Evolutionary conservation across 2,329 filamentous ascomycete genomes (phyloP).

Genomic region (Sclerotinia trifoliorum): DNA sequence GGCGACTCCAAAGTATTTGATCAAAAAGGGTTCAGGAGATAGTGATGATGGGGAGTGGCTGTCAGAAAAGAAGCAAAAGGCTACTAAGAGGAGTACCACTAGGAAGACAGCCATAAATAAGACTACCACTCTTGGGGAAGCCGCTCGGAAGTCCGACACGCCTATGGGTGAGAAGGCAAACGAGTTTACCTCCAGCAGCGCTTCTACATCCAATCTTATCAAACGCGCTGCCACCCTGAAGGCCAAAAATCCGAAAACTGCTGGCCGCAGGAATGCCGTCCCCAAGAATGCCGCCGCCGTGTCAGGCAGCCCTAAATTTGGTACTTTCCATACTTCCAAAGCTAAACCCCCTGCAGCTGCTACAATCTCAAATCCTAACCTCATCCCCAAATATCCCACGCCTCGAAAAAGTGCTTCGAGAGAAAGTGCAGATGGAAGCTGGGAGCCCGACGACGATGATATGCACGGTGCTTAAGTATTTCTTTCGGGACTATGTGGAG

Average conservation of each 20-base stretch:
- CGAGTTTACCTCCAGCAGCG: too few species aligned
- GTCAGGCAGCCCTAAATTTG: not conserved
- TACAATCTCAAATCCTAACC: not conserved
- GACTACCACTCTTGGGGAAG: not conserved
- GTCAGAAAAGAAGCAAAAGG: not conserved
- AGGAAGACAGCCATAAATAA: not conserved
- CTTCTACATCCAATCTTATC: not conserved
- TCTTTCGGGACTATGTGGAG: fast-evolving
- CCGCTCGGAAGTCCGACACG: not conserved
- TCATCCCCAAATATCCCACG: not conserved
- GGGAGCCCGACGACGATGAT: not conserved
- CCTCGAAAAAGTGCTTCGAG: not conserved
- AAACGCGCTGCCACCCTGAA: not conserved
- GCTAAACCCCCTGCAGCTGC: not conserved
- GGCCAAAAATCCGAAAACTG: not conserved
- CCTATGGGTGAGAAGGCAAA: not conserved
- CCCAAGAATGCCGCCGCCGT: not conserved
- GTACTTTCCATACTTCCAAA: not conserved
- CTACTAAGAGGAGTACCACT: not conserved
- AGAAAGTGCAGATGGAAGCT: not conserved
- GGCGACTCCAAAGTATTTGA: not conserved
- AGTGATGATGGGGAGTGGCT: not conserved
- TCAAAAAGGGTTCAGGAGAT: not conserved
- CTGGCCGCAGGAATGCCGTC: not conserved
- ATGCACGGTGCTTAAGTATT: too few species aligned